These are phyloP conservation scores for Xylariaceae sp. DNA, from an alignment of 2,329 filamentous ascomycete genomes.

Conservation along the genomic window DNA sequence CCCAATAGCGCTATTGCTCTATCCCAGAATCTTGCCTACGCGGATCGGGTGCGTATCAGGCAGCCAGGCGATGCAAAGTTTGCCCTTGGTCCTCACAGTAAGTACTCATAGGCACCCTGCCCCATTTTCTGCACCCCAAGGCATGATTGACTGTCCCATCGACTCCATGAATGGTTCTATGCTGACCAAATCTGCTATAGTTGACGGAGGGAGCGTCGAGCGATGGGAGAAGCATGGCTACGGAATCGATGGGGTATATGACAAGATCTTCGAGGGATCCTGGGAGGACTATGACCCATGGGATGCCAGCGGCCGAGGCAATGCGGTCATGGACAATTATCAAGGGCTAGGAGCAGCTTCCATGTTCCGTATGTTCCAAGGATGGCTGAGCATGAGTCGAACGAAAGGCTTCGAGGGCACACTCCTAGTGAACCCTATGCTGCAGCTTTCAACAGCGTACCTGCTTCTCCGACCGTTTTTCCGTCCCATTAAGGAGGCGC, in stretches of 20 bases:
- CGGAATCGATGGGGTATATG: slow-evolving; percentile 66
- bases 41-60: slow-evolving; percentile 69
- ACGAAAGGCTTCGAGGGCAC: slow-evolving; percentile 75
- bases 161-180: no score
- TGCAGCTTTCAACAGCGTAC: slow-evolving; percentile 75
- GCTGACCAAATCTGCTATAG: slow-evolving; percentile 15
- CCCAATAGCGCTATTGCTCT: slow-evolving; percentile 46
- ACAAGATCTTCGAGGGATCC: slow-evolving; percentile 65
- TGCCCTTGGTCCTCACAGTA: slow-evolving; percentile 64
- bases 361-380: slow-evolving; percentile 87
- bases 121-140: no score
- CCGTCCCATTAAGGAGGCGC: slow-evolving; percentile 43
- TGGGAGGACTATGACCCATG: slow-evolving; percentile 85
- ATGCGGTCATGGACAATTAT: slow-evolving; percentile 72
- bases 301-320: slow-evolving; percentile 68
- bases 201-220: slow-evolving; percentile 72
- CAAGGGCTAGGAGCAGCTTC: slow-evolving; percentile 77
- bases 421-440: slow-evolving; percentile 74
- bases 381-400: slow-evolving; percentile 79
- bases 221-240: slow-evolving; percentile 72
- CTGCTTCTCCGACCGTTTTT: slow-evolving; percentile 84
- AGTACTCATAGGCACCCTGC: neutral
- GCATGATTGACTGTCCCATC: no score
- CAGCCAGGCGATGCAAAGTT: slow-evolving; percentile 69
- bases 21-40: slow-evolving; percentile 62